Evolutionary conservation across 306 rosid genomes (phyloP).

Genomic region (Fagus sylvatica): DNA sequence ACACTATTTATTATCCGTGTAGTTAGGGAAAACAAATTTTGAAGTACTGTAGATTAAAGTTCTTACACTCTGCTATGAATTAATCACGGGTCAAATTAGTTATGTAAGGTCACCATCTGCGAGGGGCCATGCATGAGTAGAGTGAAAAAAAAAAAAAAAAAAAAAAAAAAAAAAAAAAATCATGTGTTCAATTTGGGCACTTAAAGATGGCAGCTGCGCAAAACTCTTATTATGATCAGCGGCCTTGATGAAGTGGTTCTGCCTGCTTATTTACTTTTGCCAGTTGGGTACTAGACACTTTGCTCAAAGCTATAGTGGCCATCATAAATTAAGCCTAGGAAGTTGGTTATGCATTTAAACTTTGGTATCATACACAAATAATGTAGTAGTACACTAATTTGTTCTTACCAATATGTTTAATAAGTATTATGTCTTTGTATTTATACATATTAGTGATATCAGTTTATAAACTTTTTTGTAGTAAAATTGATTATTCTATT

Average conservation of each 20-base stretch:
- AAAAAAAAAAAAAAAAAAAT: conserved; percentile 11
- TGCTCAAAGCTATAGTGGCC: background rate
- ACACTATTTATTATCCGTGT: conserved; percentile 24
- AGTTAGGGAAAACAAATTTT: conserved; percentile 12
- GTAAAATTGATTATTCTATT: background rate
- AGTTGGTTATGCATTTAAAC: background rate
- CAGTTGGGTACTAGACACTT: conserved; percentile 20
- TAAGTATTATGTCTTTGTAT: too few relatives aligned
- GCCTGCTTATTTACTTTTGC: conserved; percentile 22
- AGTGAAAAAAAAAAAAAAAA: conserved; percentile 3
- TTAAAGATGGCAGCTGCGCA: conserved; percentile 20
- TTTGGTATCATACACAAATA: background rate
- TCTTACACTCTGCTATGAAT: conserved; percentile 47
- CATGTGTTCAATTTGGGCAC: conserved; percentile 25
- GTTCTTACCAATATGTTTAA: too few relatives aligned
- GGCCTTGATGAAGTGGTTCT: conserved; percentile 24
- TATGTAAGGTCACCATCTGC: conserved; percentile 61
- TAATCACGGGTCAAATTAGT: conserved; percentile 52
- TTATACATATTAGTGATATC: background rate
- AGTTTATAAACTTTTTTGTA: too few relatives aligned
- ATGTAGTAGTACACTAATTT: too few relatives aligned
- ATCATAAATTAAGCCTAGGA: background rate
- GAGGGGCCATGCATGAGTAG: conserved; percentile 31
- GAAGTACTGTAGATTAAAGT: conserved; percentile 23
- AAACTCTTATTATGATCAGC: conserved; percentile 24